Percentiles rank a stretch among this genome's conserved stretches.
Conservation (phyloP, 352 stramenopile species). For the Phytophthora quininea region DNA sequence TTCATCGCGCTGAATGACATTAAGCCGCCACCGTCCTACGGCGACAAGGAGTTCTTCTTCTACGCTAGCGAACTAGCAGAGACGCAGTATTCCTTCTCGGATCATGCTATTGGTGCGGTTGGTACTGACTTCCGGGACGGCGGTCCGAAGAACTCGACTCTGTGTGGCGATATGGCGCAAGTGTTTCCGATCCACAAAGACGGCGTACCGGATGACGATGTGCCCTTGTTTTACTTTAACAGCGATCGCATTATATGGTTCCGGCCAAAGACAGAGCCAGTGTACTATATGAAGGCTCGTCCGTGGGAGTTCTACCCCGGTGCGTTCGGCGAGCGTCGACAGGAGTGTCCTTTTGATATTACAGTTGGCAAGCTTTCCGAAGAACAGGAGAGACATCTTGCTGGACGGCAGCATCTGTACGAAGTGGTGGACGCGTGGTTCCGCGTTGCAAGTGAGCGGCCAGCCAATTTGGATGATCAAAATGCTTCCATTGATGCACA, state of each 20-base stretch:
- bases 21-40: constrained; percentile 42
- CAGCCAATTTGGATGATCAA: constrained; percentile 30
- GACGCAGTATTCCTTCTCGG: constrained; percentile 40
- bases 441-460: constrained; percentile 28
- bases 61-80: constrained; percentile 52
- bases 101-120: constrained; percentile 42
- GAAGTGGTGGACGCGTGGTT: constrained; percentile 35
- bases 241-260: constrained; percentile 45
- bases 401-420: constrained; percentile 41
- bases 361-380: constrained; percentile 32
- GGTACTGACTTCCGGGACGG: constrained; percentile 27
- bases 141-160: constrained; percentile 21
- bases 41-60: constrained; percentile 57
- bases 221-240: constrained; percentile 48
- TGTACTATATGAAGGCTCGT: constrained; percentile 39
- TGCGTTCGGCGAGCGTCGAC: constrained; percentile 33
- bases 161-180: constrained; percentile 53
- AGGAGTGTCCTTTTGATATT: constrained; percentile 47
- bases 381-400: constrained; percentile 36
- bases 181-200: constrained; percentile 35
- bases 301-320: constrained; percentile 41
- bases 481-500: constrained; percentile 31
- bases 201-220: constrained; percentile 23
- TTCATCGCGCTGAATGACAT: constrained; percentile 35
- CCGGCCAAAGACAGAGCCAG: constrained; percentile 24